Evolutionary conservation across 2,329 filamentous ascomycete species (phyloP).

Genomic region (Mycocentrospora acerina): DNA sequence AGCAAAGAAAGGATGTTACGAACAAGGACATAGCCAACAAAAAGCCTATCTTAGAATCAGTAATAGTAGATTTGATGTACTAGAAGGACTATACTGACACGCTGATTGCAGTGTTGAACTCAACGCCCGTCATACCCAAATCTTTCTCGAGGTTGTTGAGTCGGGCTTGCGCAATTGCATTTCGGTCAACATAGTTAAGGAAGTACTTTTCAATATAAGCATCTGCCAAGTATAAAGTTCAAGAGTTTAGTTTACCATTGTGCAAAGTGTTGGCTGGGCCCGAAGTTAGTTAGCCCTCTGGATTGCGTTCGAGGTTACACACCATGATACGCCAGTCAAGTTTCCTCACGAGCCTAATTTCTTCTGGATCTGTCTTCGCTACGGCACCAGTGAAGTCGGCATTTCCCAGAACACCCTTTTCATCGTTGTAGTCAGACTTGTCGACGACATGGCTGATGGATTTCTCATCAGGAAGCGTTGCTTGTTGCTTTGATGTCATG

Average conservation of each 20-base stretch:
- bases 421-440: constrained; percentile 16
- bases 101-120: constrained; percentile 50
- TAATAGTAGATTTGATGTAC: not conserved
- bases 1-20: no score
- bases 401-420: constrained; percentile 15
- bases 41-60: constrained; percentile 26
- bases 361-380: constrained; percentile 33
- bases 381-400: constrained; percentile 35
- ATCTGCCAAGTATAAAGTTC: no score
- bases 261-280: constrained; percentile 42
- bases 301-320: not conserved
- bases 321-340: constrained; percentile 37
- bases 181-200: constrained; percentile 52
- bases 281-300: not conserved
- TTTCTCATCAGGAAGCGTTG: constrained; percentile 19
- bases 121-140: constrained; percentile 26
- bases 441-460: constrained; percentile 16
- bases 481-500: constrained; percentile 9
- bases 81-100: constrained; percentile 31
- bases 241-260: constrained; percentile 39
- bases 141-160: constrained; percentile 64
- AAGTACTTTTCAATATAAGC: not conserved
- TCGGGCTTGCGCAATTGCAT: constrained; percentile 66
- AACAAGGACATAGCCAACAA: constrained; percentile 43
- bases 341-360: constrained; percentile 37